Conservation (phyloP, 805 yeast genomes). For the Saturnispora quitensis region DNA sequence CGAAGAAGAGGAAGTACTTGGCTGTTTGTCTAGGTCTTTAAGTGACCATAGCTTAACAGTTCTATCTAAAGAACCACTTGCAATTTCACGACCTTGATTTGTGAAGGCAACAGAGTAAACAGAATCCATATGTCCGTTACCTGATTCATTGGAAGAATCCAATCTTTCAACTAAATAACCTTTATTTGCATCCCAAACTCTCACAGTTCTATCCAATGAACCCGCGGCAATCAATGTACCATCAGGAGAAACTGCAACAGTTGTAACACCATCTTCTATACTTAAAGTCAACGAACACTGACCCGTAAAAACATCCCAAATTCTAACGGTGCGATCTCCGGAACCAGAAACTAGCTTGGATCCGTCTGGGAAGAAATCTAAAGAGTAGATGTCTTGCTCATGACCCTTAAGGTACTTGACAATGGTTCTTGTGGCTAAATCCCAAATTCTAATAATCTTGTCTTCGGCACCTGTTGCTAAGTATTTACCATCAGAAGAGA, state of each 20-base stretch:
- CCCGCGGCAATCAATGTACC: constrained; percentile 95
- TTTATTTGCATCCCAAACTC: constrained; percentile 93
- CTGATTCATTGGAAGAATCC: constrained; percentile 79
- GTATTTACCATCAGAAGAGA: constrained; percentile 89
- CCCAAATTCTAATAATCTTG: constrained; percentile 92
- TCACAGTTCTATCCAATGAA: constrained; percentile 85
- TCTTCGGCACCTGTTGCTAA: constrained; percentile 94
- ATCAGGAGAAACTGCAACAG: constrained; percentile 94
- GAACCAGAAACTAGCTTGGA: constrained; percentile 89
- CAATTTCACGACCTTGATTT: constrained; percentile 83
- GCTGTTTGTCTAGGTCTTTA: constrained; percentile 44
- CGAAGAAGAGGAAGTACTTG: constrained; percentile 32
- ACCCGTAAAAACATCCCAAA: constrained; percentile 90
- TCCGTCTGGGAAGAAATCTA: constrained; percentile 93
- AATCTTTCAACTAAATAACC: constrained; percentile 88
- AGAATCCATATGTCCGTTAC: constrained; percentile 93
- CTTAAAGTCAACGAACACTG: constrained; percentile 82
- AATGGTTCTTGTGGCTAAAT: constrained; percentile 73
- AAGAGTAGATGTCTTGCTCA: constrained; percentile 94
- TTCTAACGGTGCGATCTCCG: constrained; percentile 92
- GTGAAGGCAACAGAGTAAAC: constrained; percentile 93
- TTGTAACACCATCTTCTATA: constrained; percentile 96
- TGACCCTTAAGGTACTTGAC: constrained; percentile 86
- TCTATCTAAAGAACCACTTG: constrained; percentile 90
- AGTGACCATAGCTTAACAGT: constrained; percentile 95